Base-by-base conservation (phyloP, 768 basidiomycete species). In the Multifurca ochricompacta region DNA sequence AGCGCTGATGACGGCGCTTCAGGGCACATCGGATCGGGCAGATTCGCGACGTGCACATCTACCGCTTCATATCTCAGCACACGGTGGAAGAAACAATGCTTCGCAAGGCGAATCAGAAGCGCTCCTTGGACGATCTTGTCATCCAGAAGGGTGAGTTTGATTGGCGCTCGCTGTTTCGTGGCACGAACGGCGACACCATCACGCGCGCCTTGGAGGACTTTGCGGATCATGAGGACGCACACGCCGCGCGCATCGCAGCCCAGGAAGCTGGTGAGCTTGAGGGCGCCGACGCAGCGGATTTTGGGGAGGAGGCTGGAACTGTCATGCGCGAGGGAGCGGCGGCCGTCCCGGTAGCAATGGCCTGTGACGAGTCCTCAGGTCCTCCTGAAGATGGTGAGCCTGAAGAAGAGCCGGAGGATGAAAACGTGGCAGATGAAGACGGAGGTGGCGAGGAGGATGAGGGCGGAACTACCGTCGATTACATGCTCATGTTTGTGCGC, bases 11-110 rank as follows among this genome's bases (percentile, higher is more conserved):
- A 19, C 21, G 40, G 28, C 35, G 40, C 48, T 16, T 6, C 58
- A 90, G 94, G 43, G 95, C 94, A 0, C 95, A 99, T 67, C 89
- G 95, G n/a, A 97, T 99, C 59, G 95, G 95, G 8, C 95, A 97
- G 68, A 91, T 91, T 55, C 87, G 90, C 45, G 91, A 93, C 65
- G 94, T 98, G 8, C 91, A 96, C 66, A 94, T 97, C 62, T 96
- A 95, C 69, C 86, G 94, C 16, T 91, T 98, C 66, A 83, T 97
- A 43, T 90, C 90, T 9, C 75, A 80, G 54, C 79, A 87, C 68
- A 94, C 94, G 0, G 91, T 98, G 30, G 94, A 98, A 69, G 94
- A 97, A 69, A 91, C 92, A 48, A 88, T 98, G 81, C 79, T 98
- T 30, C 85, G 85, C 58, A 96, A 95, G 67, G 94, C 94, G n/a